Conservation (phyloP, 257 asterid genomes). For the Anisodus acutangulus region DNA sequence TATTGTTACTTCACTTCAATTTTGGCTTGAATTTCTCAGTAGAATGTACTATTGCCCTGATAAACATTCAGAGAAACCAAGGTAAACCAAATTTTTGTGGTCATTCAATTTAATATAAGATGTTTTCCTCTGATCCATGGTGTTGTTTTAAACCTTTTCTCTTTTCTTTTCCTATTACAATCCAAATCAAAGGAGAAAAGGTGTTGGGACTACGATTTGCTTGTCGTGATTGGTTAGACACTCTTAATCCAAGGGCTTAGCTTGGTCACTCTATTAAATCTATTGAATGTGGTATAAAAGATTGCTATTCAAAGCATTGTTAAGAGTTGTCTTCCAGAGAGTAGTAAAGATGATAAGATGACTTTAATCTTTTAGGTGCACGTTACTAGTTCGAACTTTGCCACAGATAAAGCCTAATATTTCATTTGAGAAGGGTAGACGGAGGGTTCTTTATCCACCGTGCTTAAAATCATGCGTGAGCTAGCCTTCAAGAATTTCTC, state of each 20-base stretch:
- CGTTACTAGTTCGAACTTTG: not conserved
- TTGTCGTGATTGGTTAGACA: too few relatives aligned
- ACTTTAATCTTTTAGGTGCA: too few relatives aligned
- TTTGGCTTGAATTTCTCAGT: not conserved
- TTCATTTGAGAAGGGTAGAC: too few relatives aligned
- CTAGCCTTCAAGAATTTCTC: too few relatives aligned
- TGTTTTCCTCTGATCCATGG: not conserved
- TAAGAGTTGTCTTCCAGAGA: too few relatives aligned
- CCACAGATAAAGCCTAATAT: not conserved
- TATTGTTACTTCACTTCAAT: not conserved
- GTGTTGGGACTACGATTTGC: too few relatives aligned
- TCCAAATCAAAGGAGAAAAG: too few relatives aligned
- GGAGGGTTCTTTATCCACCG: too few relatives aligned
- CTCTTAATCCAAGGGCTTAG: not conserved
- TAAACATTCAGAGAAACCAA: not conserved
- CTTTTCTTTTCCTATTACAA: not conserved
- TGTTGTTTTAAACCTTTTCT: not conserved
- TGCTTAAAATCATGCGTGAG: too few relatives aligned
- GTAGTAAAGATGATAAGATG: too few relatives aligned
- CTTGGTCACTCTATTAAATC: not conserved
- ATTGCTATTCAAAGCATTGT: too few relatives aligned
- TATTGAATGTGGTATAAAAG: not conserved
- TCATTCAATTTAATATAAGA: not conserved
- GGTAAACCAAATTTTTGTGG: not conserved
- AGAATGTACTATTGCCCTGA: constrained; percentile 3